Base-by-base conservation (phyloP, 1,139 yeast species). In the Diutina scorzettiae region DNA sequence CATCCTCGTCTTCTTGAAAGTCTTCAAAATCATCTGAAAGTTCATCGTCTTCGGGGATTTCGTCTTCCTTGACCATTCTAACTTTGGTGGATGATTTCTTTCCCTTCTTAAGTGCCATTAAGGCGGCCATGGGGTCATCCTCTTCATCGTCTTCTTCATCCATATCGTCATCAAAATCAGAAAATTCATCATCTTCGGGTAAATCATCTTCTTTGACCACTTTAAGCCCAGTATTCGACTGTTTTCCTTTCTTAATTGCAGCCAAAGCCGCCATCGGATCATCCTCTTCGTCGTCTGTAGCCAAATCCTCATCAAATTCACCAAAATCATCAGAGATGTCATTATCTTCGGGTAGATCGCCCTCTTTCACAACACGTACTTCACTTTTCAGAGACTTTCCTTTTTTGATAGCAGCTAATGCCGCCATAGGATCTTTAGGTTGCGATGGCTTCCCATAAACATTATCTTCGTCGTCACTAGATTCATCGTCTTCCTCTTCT, bases 141-240 rank as follows among this genome's bases (percentile, higher is more conserved):
- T 33, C 37, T 4, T 19, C 21, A 20, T 33, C 34, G 18, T 17
- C 37, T 17, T 20, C 37, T 11, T 19, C 37, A 14, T n/a, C 27
- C n/a, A 34, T n/a, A 14, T 34, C 39, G 7, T 21, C 27, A 34
- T 23, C 39, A n/a, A n/a, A n/a, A 12, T 34, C 39, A 14, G 27
- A 19, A 23, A 34, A 19, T 9, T 23, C 29, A 14, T 34, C 39
- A 16, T 34, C 39, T 23, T 34, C 28, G 9, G 24, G 25, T 8
- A 34, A 28, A 6, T 34, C 39, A 7, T 21, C 27, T 16, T 34
- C 28, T 21, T 34, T 34, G 17, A 34, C 39, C 1, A 34, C 39
- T 4, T 19, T 14, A 4, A 33, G 9, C 7, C 11, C 27, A 11
- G 7, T 24, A 24, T 24, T 33, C 24, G 36, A 18, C 16, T 32